Conservation (phyloP, 179 eudicot species). For the Gypsophila paniculata region DNA sequence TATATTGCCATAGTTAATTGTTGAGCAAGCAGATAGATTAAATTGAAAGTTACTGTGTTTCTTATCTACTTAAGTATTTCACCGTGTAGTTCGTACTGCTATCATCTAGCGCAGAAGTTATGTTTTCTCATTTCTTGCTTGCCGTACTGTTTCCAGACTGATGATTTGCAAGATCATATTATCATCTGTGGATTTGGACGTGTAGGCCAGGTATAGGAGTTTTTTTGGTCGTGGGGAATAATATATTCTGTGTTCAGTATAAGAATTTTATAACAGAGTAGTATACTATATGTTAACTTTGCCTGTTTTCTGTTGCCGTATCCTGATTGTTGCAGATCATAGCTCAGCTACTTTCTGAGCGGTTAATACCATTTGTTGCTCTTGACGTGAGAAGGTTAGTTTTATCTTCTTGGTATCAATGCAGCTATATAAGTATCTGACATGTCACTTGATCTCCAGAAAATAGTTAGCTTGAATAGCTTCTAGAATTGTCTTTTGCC, state of each 20-base stretch:
- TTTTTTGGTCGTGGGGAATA: not conserved
- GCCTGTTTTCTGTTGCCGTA: not conserved
- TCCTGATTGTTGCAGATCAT: slow-evolving; percentile 63
- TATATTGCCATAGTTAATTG: not conserved
- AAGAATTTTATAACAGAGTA: not conserved
- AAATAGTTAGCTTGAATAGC: slow-evolving; percentile 1
- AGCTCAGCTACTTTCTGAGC: slow-evolving; percentile 97
- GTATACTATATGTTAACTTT: slow-evolving; percentile 9
- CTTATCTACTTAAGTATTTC: not conserved
- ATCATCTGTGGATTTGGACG: slow-evolving; percentile 99
- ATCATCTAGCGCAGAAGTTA: slow-evolving; percentile 4
- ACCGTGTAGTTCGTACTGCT: slow-evolving; percentile 13
- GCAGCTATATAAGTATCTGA: not conserved
- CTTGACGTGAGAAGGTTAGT: slow-evolving; percentile 92
- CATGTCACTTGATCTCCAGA: not conserved
- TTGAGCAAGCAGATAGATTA: not conserved
- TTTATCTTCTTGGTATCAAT: not conserved
- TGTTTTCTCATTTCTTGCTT: slow-evolving; percentile 12
- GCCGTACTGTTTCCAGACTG: slow-evolving; percentile 52
- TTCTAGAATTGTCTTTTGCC: not conserved
- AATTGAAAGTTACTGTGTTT: not conserved
- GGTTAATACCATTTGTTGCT: slow-evolving; percentile 95
- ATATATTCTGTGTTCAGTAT: not conserved
- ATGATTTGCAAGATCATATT: slow-evolving; percentile 97
- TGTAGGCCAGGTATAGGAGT: slow-evolving; percentile 81